Evolutionary conservation across 2,329 filamentous ascomycete genomes (phyloP).

Genomic region (Microsporum canis): DNA sequence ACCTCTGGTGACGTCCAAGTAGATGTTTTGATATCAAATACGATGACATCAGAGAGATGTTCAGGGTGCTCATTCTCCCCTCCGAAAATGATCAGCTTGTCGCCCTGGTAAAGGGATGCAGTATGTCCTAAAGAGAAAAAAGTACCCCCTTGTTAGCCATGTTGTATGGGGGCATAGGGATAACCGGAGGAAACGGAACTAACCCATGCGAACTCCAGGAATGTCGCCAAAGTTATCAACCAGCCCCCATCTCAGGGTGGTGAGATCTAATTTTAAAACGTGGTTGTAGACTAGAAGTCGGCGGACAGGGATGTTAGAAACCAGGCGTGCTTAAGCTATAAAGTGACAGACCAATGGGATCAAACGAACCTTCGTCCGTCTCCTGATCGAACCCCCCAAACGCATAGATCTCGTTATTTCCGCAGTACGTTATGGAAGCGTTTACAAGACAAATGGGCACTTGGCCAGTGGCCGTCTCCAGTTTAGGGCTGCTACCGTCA

Average conservation of each 20-base stretch:
- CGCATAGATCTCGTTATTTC: constrained; percentile 93
- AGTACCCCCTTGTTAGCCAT: background rate
- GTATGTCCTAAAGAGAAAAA: constrained; percentile 59
- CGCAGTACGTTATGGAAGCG: constrained; percentile 96
- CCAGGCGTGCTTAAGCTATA: background rate
- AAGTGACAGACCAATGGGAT: constrained; percentile 1
- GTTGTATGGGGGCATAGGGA: background rate
- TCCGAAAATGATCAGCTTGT: constrained; percentile 93
- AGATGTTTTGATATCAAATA: constrained; percentile 88
- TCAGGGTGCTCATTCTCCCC: constrained; percentile 96
- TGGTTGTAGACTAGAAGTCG: constrained; percentile 70
- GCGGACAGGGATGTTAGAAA: constrained; percentile 6
- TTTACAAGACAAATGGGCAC: constrained; percentile 92
- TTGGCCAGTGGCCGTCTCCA: constrained; percentile 65
- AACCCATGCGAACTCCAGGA: constrained; percentile 92
- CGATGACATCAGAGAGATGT: constrained; percentile 88
- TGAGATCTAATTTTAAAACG: constrained; percentile 76
- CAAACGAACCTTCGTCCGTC: constrained; percentile 65
- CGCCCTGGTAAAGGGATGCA: constrained; percentile 81
- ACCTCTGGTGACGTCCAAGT: constrained; percentile 92
- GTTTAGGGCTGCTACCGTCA: constrained; percentile 73
- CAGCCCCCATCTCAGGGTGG: constrained; percentile 82
- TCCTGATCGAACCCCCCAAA: constrained; percentile 99
- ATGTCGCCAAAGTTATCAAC: constrained; percentile 99
- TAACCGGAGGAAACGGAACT: constrained; percentile 18